Evolutionary conservation across 2,329 filamentous ascomycete genomes (phyloP).

Genomic region (Curvularia sp.): DNA sequence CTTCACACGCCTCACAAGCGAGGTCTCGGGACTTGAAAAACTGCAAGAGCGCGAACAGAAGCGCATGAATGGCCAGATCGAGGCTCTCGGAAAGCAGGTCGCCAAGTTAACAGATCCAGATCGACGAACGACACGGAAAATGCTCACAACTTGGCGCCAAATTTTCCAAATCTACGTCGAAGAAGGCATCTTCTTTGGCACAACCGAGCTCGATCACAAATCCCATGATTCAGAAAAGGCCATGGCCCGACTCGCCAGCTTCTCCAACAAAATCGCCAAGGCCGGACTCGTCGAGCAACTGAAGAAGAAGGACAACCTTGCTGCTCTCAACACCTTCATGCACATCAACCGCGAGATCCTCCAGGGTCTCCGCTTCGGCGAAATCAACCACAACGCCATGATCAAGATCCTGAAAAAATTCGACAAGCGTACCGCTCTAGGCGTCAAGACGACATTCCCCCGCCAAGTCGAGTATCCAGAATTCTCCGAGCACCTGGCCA

Average conservation of each 20-base stretch:
- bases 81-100: constrained; percentile 69
- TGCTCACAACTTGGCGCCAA: constrained; percentile 77
- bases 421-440: constrained; percentile 81
- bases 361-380: constrained; percentile 82
- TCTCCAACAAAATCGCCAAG: constrained; percentile 70
- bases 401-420: constrained; percentile 91
- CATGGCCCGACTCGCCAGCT: constrained; percentile 71
- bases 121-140: constrained; percentile 65
- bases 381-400: constrained; percentile 80
- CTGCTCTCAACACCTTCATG: constrained; percentile 72
- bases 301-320: constrained; percentile 69
- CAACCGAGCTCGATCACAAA: constrained; percentile 73
- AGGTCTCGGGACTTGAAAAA: constrained; percentile 72
- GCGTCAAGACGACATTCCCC: constrained; percentile 69
- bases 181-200: constrained; percentile 82
- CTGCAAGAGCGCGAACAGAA: constrained; percentile 72
- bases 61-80: constrained; percentile 68
- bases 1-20: constrained; percentile 75
- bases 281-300: constrained; percentile 66
- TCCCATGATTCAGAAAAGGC: constrained; percentile 70
- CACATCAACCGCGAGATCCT: constrained; percentile 76
- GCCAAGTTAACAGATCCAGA: constrained; percentile 69
- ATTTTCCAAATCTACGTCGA: constrained; percentile 85
- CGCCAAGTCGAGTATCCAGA: constrained; percentile 63
- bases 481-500: constrained; percentile 71